phyloP scores from a whole-genome alignment of 192 early-diverging fungal genomes.

The Martensiomyces pterosporus region DNA sequence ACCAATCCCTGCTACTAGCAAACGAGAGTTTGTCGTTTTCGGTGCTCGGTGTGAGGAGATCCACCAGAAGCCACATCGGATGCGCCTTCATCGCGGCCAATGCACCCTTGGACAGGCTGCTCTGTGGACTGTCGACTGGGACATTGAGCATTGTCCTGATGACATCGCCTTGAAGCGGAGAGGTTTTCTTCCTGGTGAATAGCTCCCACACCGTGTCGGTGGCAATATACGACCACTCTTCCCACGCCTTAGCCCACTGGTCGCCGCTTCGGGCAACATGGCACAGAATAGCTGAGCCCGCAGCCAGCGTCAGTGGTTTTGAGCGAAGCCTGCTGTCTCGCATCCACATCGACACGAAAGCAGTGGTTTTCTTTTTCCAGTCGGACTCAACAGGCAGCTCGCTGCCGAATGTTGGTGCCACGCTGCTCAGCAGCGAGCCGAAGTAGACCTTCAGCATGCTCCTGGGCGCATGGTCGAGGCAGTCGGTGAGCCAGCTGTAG shows the following conservation, averaged over 20 bases:
- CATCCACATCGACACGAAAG: conserved; percentile 18
- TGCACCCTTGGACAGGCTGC: not conserved
- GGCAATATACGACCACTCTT: conserved; percentile 17
- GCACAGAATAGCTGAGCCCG: conserved; percentile 1
- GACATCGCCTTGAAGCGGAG: conserved; percentile 11
- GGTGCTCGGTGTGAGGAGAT: conserved; percentile 6
- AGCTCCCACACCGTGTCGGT: conserved; percentile 2
- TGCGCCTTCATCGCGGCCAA: conserved; percentile 8
- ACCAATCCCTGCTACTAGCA: conserved; percentile 41
- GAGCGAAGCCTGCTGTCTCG: conserved; percentile 10
- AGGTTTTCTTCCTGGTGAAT: conserved; percentile 8
- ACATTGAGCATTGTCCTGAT: conserved; percentile 21
- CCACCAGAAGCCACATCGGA: conserved; percentile 15
- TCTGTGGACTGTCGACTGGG: not conserved
- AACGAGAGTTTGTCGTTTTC: conserved; percentile 18
- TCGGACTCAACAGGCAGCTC: conserved; percentile 35
- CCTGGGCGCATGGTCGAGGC: conserved; percentile 22
- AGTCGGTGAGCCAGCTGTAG: conserved; percentile 44
- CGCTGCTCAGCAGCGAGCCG: conserved; percentile 3
- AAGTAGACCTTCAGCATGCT: conserved; percentile 20
- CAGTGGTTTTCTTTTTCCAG: conserved; percentile 22
- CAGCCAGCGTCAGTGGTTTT: conserved; percentile 7
- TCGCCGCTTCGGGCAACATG: conserved; percentile 13
- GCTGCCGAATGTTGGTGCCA: conserved; percentile 17
- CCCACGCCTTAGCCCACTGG: conserved; percentile 29